Evolutionary conservation across 257 asterid genomes (phyloP).

Genomic region (Solanum piurae): DNA sequence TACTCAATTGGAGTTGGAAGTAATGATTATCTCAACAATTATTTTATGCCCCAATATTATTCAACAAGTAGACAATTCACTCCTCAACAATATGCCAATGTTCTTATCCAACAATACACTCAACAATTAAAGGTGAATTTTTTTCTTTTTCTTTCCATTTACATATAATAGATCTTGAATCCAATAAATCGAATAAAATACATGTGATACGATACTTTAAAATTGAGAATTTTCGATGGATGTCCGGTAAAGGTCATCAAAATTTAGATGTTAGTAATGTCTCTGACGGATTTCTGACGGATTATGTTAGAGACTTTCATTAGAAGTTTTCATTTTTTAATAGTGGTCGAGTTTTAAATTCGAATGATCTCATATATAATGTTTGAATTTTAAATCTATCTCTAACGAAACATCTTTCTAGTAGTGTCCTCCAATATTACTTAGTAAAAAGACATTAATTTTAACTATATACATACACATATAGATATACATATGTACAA

Average conservation of each 20-base stretch:
- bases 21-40: slow-evolving; percentile 42
- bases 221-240: background rate
- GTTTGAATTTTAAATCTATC: background rate
- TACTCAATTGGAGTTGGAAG: slow-evolving; percentile 37
- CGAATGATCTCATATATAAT: background rate
- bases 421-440: background rate
- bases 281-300: background rate
- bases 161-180: background rate
- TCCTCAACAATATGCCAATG: slow-evolving; percentile 27
- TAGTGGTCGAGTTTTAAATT: background rate
- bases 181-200: background rate
- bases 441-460: background rate
- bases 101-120: slow-evolving; percentile 25
- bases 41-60: slow-evolving; percentile 35
- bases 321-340: background rate
- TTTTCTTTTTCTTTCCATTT: background rate
- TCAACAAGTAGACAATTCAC: slow-evolving; percentile 19
- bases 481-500: background rate
- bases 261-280: background rate
- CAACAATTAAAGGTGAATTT: slow-evolving; percentile 20
- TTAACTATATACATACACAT: background rate
- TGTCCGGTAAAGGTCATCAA: background rate
- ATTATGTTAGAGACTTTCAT: background rate
- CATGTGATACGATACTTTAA: background rate
- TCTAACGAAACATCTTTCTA: background rate